Percentiles rank a stretch among this genome's conserved stretches.
Conservation (phyloP, 495 filamentous ascomycete genomes). For the Lophiostoma macrostomum region DNA sequence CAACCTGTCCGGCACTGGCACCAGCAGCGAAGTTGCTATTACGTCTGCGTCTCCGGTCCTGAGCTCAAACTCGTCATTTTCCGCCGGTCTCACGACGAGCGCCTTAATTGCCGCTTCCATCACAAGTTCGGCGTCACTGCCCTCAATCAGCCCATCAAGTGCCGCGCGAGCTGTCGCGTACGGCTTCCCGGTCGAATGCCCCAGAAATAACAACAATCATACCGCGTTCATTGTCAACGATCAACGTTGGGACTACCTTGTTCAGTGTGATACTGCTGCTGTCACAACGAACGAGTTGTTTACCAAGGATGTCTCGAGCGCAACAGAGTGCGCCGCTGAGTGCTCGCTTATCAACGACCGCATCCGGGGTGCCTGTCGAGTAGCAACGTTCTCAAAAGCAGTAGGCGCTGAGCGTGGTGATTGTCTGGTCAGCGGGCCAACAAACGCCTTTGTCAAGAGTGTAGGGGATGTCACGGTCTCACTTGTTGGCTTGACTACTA, state of each 20-base stretch:
- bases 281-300: conserved; percentile 8
- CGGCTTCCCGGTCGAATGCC: conserved; percentile 34
- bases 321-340: conserved; percentile 21
- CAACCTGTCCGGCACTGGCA: neutral
- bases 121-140: neutral
- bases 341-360: conserved; percentile 20
- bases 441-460: neutral
- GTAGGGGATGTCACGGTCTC: neutral
- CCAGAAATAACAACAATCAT: conserved; percentile 20
- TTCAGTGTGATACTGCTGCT: conserved; percentile 30
- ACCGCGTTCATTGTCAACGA: conserved; percentile 26
- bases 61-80: neutral
- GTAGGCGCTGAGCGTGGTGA: neutral
- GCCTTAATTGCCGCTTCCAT: neutral
- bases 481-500: neutral
- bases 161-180: conserved; percentile 6
- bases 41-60: neutral
- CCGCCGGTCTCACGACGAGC: neutral
- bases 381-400: conserved; percentile 6
- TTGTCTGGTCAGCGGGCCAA: conserved; percentile 12
- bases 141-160: neutral
- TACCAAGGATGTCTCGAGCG: neutral
- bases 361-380: conserved; percentile 4
- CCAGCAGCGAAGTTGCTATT: no score
- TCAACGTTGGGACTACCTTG: conserved; percentile 28